Evolutionary conservation across 140 eudicot species (phyloP).

Genomic region (Senecio squalidus): DNA sequence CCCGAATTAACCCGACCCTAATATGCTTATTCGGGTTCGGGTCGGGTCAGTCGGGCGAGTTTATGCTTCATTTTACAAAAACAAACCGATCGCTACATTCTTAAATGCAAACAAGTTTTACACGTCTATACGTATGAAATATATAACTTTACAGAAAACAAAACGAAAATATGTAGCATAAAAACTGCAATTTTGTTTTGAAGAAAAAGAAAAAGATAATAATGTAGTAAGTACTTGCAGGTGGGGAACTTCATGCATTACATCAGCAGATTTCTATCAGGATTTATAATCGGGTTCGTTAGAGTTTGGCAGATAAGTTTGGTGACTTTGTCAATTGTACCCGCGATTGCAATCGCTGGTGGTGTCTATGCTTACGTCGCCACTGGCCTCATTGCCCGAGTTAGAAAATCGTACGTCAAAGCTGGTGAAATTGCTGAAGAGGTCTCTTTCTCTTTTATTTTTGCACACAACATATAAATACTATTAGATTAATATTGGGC

Average conservation of each 20-base stretch:
- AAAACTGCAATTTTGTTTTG: background rate
- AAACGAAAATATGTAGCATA: too few species aligned
- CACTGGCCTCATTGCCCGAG: conserved; percentile 76
- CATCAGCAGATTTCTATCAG: conserved; percentile 81
- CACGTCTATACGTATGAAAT: too few species aligned
- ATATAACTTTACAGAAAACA: too few species aligned
- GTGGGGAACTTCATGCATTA: conserved; percentile 96
- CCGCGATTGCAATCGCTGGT: conserved; percentile 94
- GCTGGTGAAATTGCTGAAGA: conserved; percentile 99
- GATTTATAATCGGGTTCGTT: conserved; percentile 79
- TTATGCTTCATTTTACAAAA: too few species aligned
- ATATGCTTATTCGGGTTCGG: too few species aligned
- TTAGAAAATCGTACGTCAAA: conserved; percentile 82
- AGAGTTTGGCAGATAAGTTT: conserved; percentile 98
- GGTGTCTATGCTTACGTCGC: conserved; percentile 90
- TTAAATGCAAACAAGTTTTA: too few species aligned
- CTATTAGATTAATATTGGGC: too few species aligned
- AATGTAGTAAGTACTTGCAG: conserved; percentile 35
- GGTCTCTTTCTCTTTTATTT: conserved; percentile 35
- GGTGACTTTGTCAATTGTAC: conserved; percentile 93
- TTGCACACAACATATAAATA: background rate
- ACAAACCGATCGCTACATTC: too few species aligned
- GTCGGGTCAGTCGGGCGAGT: too few species aligned
- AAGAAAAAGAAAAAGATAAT: background rate
- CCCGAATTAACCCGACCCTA: too few species aligned